These are phyloP conservation scores for Allomyces javanicus DNA, from an alignment of 192 early-diverging fungal species.

Conservation along the genomic window DNA sequence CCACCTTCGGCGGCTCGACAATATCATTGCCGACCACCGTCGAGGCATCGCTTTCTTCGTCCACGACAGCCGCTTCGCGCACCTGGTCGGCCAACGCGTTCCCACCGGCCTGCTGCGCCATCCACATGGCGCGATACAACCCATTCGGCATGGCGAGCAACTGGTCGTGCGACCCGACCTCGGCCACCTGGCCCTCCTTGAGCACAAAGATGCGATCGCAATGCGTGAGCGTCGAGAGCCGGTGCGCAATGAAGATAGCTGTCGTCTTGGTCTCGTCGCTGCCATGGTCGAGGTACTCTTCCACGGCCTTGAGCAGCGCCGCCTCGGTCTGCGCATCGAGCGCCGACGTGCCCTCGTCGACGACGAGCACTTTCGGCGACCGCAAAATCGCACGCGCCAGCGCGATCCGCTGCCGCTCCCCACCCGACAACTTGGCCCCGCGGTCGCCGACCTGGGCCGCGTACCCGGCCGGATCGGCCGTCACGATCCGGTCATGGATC, in stretches of 20 bases:
- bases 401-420: slow-evolving; percentile 66
- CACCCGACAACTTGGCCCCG: slow-evolving; percentile 45
- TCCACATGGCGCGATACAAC: slow-evolving; percentile 80
- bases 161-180: slow-evolving; percentile 67
- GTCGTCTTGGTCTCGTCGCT: slow-evolving; percentile 39
- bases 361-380: slow-evolving; percentile 59
- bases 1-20: too few relatives aligned
- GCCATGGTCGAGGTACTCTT: slow-evolving; percentile 13
- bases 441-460: slow-evolving; percentile 77
- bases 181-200: slow-evolving; percentile 60
- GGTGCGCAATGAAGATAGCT: slow-evolving; percentile 85
- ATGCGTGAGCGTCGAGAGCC: slow-evolving; percentile 72
- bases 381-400: slow-evolving; percentile 88
- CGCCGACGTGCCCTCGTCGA: slow-evolving; percentile 68
- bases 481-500: slow-evolving; percentile 54
- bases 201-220: slow-evolving; percentile 86
- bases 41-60: too few relatives aligned
- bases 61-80: too few relatives aligned
- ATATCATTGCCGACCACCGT: too few relatives aligned
- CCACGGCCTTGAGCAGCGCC: slow-evolving; percentile 23
- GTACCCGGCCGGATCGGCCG: slow-evolving; percentile 50
- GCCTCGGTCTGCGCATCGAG: slow-evolving; percentile 40
- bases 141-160: slow-evolving; percentile 41
- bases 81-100: too few relatives aligned
- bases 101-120: slow-evolving; percentile 24